A percentile compares a stretch with the other conserved stretches of the same genome.
Conservation (phyloP, 495 filamentous ascomycete genomes). For the Amphirosellinia nigrospora region DNA sequence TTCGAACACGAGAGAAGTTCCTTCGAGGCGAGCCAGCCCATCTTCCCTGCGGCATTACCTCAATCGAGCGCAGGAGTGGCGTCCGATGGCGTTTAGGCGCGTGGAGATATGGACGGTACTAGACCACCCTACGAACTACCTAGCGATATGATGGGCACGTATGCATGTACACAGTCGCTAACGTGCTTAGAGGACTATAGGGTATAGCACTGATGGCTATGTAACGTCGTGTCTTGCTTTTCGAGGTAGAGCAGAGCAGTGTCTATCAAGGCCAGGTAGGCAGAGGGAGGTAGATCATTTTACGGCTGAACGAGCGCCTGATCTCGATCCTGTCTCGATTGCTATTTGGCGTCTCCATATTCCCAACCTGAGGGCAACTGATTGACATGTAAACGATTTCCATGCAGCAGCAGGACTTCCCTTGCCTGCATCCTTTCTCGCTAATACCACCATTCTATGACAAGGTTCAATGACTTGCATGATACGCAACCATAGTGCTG, state of each 20-base stretch:
- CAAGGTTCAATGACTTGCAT: conserved; percentile 5
- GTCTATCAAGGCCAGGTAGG: background rate
- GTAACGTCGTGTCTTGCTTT: conserved; percentile 20
- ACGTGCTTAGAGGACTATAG: background rate
- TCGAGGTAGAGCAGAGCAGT: background rate
- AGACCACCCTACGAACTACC: background rate
- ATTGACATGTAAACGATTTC: background rate
- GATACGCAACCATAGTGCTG: background rate
- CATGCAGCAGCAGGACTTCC: background rate
- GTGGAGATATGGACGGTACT: background rate
- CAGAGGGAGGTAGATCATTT: background rate
- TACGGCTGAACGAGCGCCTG: conserved; percentile 7
- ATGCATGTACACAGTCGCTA: background rate
- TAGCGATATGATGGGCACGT: background rate
- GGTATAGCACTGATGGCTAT: too few species aligned
- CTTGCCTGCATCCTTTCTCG: background rate
- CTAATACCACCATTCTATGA: background rate
- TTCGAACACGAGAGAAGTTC: background rate
- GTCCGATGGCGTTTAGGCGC: conserved; percentile 12
- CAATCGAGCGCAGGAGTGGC: conserved; percentile 16
- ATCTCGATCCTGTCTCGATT: conserved; percentile 5
- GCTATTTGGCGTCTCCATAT: background rate
- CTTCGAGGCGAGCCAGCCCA: background rate
- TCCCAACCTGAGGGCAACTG: background rate
- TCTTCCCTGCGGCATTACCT: conserved; percentile 11